These are phyloP conservation scores for Diplodia corticola DNA, from an alignment of 2,329 filamentous ascomycete species.

Conservation along the genomic window DNA sequence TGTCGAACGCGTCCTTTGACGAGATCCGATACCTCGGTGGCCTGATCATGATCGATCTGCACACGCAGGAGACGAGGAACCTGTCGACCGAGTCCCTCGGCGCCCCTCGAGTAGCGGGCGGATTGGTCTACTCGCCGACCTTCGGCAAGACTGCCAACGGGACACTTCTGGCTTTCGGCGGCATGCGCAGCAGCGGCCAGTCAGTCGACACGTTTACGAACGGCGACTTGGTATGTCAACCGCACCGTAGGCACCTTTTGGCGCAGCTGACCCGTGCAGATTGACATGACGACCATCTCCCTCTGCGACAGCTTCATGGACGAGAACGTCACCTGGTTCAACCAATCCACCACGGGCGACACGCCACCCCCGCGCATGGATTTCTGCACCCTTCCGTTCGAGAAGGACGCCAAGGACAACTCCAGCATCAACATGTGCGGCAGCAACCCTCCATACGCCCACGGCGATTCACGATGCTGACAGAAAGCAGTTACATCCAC, in stretches of 20 bases:
- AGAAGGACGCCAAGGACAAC: slow-evolving; percentile 46
- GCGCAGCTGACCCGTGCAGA: neutral
- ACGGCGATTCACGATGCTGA: too few species aligned
- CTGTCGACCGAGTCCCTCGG: neutral
- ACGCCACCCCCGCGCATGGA: slow-evolving; percentile 46
- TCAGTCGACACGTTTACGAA: neutral
- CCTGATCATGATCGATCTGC: neutral
- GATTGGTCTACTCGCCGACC: neutral
- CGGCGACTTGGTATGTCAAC: neutral
- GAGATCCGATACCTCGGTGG: neutral
- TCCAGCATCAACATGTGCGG: slow-evolving; percentile 50
- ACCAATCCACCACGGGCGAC: slow-evolving; percentile 45
- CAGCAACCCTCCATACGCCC: slow-evolving; percentile 31
- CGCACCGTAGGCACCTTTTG: neutral
- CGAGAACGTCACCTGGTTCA: slow-evolving; percentile 41
- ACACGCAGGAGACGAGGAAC: neutral
- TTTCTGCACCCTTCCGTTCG: slow-evolving; percentile 42
- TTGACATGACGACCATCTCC: slow-evolving; percentile 9
- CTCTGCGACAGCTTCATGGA: slow-evolving; percentile 1
- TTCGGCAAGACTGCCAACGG: neutral
- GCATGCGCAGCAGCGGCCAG: neutral
- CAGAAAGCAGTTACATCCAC: slow-evolving; percentile 39
- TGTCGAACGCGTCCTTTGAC: neutral
- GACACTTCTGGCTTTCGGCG: neutral
- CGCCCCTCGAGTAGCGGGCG: neutral